Base-by-base conservation (phyloP, 2,329 filamentous ascomycete species). In the Aspergillus floridensis region DNA sequence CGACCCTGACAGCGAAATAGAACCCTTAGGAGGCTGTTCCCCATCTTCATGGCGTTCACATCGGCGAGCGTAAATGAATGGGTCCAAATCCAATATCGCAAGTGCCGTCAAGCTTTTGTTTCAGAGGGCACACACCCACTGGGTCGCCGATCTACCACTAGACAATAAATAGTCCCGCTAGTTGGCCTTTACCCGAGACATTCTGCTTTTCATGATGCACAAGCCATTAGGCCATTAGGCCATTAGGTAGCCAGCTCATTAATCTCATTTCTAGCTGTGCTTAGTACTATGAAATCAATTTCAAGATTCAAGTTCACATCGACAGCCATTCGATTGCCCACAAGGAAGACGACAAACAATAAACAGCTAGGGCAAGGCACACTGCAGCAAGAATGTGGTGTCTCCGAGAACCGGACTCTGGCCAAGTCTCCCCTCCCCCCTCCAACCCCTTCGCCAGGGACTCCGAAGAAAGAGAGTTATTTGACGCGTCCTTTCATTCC, bases 401-500 rank as follows among this genome's bases (percentile, higher is more conserved):
- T 49, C 48, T 41, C 32, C 35, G 35, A 19, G 22, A 21, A 24
- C 22, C 50, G 22, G 29, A 10, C 24, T n/a, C 5, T 41, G 38
- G 16, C 38, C 16, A 2, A 16, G 14, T 38, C 11, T 12, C 4
- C 16, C 2, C 7, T 8, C 2, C 26, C 7, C 26, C 2, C 26
- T 29, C 26, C 26, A 26, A 6, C 26, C 31, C 51, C 53, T 46
- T 55, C 24, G 41, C 41, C 4, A 31, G 38, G 26, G 26, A 7
- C 26, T 29, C 26, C 8, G 22, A 19, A 10, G 41, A 54, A 22
- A 8, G 19, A 24, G 41, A 54, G 41, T 31, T 55, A 55, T 55
- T 55, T 48, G 53, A 55, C 53, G 53, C 53, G 53, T 55, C 53
- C 53, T 47, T 55, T 55, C 41, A 44, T 46, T 55, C 38, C 38